Base-by-base conservation (phyloP, 441 rosid species). In the Pelargonium exstipulatum region DNA sequence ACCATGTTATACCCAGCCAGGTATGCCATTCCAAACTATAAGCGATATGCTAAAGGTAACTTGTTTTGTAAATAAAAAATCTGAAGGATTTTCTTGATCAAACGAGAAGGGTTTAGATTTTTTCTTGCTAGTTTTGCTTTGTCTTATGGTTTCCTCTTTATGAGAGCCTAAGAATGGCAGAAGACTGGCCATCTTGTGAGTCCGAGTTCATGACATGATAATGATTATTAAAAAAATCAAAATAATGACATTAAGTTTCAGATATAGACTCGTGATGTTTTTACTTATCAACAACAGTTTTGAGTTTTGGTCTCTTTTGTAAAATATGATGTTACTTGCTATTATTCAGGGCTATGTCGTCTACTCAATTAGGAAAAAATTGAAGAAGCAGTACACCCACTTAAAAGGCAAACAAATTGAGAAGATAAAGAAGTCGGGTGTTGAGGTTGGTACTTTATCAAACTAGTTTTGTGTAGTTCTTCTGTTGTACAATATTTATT, bases 1-100 rank as follows among this genome's bases (percentile, higher is more conserved):
- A 89, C 74, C 98, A 94, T 66, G 96, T 91, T 51, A 84, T 94
- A 73, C 95, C 96, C 5, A 94, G 97, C 65, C 96, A 91, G 96
- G 97, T 90, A 77, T 14, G 80, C 29, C 26, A 48, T 66, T 16
- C 67, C 14, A 9, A 45, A 13, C 12, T 67, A 51, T 62, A 16
- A 32, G 2, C 42, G 7, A 37, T 55, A 5, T 5, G 51, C 42
- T 16, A 32, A 71, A 70, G 45, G 58, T 29, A 67, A 20, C 24
- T 17, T 43, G 10, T 48, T 14, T 62, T 22, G 7, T 20, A 1
- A n/a, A 67, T 14, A 49, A 7, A 16, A 20, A 20, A 20, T 20
- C 22, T 1, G n/a, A 22, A 68, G 43, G 35, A 17, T 10, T 53
- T 32, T 57, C 51, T 16, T 37, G 16, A 53, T 55, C 29, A 26